Base-by-base conservation (phyloP, 768 basidiomycete genomes). In the Tulasnella sp. region DNA sequence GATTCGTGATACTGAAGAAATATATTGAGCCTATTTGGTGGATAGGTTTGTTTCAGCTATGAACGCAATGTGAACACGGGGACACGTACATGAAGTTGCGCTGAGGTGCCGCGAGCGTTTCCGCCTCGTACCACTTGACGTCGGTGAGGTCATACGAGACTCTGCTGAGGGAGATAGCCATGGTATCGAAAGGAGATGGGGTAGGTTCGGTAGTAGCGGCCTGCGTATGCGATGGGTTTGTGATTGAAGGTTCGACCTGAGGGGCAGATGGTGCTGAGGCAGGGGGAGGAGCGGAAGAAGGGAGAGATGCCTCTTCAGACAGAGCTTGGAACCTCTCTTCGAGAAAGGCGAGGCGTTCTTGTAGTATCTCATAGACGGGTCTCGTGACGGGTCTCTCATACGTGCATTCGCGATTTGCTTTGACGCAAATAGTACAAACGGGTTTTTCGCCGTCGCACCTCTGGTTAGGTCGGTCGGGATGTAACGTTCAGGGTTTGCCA, bases 401-500 rank as follows among this genome's bases (percentile, higher is more conserved):
- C 4, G 36, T 52, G 29, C 71, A 72, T 63, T 65, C 71, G 36
- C 71, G 71, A 72, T 72, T 63, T 12, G 59, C 63, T 26, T 34
- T 32, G 22, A 34, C n/a, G 17, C 71, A 72, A 17, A 63, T 40
- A 17, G 35, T 17, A 37, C 71, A 72, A 39, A 22, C 29, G 26
- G 71, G 71, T 39, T 72, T 72, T n/a, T 26, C 71, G 1, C 71
- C 71, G 42, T 72, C 71, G 59, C 71, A 72, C 35, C 63, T 72
- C 71, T 72, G 37, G 32, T 12, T 9, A 16, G 17, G 19, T 12
- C 14, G 40, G 26, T 19, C 19, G 67, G 17, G 34, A 26, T 16
- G 26, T n/a, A 39, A 34, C 9, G 22, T 59, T 11, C 11, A 59
- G 22, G 22, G 52, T 59, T 29, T 29, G 52, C 14, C 52, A 59